Conservation (phyloP, 2,329 filamentous ascomycete species). For the Pseudogymnoascus sp. region DNA sequence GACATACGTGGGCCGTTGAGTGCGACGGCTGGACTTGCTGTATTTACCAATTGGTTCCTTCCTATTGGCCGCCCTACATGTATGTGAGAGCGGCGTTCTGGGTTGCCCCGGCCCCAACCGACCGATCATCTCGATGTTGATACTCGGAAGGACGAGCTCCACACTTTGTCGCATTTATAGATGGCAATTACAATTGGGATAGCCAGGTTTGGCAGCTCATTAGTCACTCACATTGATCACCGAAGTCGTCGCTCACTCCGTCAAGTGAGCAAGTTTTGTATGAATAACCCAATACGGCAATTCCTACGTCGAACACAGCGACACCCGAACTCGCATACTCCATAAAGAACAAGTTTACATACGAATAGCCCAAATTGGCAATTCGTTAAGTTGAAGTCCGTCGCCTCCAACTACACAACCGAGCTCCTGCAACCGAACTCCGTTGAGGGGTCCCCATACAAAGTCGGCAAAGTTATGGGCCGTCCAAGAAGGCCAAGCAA, state of each 20-base stretch:
- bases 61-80: not conserved
- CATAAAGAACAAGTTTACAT: not conserved
- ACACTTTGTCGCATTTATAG: not conserved
- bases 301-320: not conserved
- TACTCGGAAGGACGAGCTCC: not conserved
- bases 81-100: not conserved
- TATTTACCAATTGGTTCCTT: not conserved
- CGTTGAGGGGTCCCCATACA: not conserved
- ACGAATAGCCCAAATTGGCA: not conserved
- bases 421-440: conserved; percentile 2
- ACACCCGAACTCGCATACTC: not conserved
- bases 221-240: not conserved
- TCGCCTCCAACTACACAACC: not conserved
- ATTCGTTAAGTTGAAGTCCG: not conserved
- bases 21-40: not conserved
- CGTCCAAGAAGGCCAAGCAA: conserved; percentile 3
- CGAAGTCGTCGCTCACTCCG: not conserved
- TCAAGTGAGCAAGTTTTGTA: not conserved
- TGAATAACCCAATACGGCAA: not conserved
- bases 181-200: not conserved
- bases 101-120: not conserved
- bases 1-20: not conserved
- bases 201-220: not conserved
- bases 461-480: not conserved
- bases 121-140: not conserved